Base-by-base conservation (phyloP, 2,329 filamentous ascomycete genomes). In the Didymosphaeria variabile region DNA sequence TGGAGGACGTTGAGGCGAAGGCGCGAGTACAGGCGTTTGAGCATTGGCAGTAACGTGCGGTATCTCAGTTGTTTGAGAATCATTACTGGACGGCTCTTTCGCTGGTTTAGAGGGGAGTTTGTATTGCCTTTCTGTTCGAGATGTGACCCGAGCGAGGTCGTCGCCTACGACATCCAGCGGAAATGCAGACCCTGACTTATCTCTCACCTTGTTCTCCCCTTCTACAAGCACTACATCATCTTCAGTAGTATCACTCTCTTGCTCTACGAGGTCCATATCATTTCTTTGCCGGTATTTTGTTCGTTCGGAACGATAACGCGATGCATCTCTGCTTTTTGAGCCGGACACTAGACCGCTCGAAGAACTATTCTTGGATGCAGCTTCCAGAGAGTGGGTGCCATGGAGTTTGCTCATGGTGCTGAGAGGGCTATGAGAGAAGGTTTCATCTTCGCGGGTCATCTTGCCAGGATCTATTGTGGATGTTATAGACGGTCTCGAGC, bases 1-100 rank as follows among this genome's bases (percentile, higher is more conserved):
- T 10, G 79, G 77, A 12, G 81, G 77, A 15, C 77, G 74, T 56
- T 74, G 72, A n/a, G 75, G 65, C 52, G 74, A 70, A 15, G 70
- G 70, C 1, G 72, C 67, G 23, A 69, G 57, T 7, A 71, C 66
- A 46, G 72, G 66, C 17, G 68, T 65, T 47, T 72, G 72, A 13
- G 70, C 60, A 49, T 55, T 72, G 52, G 64, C 58, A 5, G 66
- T 65, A 32, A 67, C 42, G 50, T 64, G 72, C 9, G 65, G 68
- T 6, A 62, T 59, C 55, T 73, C 69, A 9, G 62, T 68, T 1
- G 62, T 56, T 45, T 74, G 71, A 8, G 71, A 63, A 26, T 55
- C 67, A 32, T 66, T 68, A n/a, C 72, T 71, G n/a, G 68, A 62
- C 13, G 60, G 64, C 4, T 74, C 67, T 49, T 60, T 72, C 3